A percentile compares a stretch with the other conserved stretches of the same genome.
Conservation (phyloP, 768 basidiomycete species). For the Leccinum longicurvipes region DNA sequence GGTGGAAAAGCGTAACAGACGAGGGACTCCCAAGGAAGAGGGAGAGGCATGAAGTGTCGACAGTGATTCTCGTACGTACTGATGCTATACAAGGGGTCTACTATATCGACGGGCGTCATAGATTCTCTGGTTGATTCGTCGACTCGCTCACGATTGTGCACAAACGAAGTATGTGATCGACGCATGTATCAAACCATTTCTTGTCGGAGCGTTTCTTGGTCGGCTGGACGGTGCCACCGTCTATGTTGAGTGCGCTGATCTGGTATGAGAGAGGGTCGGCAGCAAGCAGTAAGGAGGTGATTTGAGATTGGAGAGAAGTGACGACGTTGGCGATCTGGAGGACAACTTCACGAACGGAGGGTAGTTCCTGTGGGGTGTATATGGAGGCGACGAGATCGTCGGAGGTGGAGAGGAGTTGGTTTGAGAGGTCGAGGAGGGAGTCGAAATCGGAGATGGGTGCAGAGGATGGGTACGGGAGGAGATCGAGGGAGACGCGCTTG, state of each 20-base stretch:
- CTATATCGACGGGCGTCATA: no score
- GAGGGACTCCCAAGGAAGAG: slow-evolving; percentile 27
- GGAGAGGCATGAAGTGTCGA: slow-evolving; percentile 33
- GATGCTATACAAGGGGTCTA: slow-evolving; percentile 19
- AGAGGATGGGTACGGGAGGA: slow-evolving; percentile 37
- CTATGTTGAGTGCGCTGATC: slow-evolving; percentile 24
- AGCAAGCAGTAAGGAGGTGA: slow-evolving; percentile 24
- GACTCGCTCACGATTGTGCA: slow-evolving; percentile 29
- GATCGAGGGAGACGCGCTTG: slow-evolving; percentile 52
- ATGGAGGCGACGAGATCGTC: slow-evolving; percentile 69
- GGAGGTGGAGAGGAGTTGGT: slow-evolving; percentile 47
- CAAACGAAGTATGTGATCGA: slow-evolving; percentile 55
- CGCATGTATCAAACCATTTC: slow-evolving; percentile 66
- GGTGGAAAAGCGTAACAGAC: slow-evolving; percentile 32
- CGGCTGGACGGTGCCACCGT: background rate
- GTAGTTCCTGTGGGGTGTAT: slow-evolving; percentile 58
- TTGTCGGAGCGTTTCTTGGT: slow-evolving; percentile 35
- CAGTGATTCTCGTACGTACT: slow-evolving; percentile 7
- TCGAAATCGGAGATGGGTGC: slow-evolving; percentile 42
- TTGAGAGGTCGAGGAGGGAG: slow-evolving; percentile 46
- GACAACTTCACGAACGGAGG: slow-evolving; percentile 40
- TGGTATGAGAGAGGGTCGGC: slow-evolving; percentile 22
- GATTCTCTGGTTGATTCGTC: slow-evolving; percentile 16
- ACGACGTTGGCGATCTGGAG: slow-evolving; percentile 37
- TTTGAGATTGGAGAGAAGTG: slow-evolving; percentile 32